A percentile compares a stretch with the other conserved stretches of the same genome.
Evolutionary conservation across 441 rosid species (phyloP).

Genomic region (Cnidoscolus chayamansa): DNA sequence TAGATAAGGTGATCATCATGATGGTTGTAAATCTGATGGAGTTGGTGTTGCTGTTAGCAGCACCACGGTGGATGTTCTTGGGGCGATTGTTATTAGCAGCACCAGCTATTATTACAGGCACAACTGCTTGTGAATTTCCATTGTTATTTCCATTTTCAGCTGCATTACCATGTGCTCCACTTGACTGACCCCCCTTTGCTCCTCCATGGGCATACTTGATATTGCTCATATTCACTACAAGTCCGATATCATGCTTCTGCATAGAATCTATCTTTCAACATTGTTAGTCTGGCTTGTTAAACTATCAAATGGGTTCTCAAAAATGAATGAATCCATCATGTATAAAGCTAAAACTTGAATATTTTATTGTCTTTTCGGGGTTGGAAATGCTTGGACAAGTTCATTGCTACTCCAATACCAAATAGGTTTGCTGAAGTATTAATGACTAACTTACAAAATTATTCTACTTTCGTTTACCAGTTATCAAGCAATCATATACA

Average conservation of each 20-base stretch:
- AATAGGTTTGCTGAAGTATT: too few relatives aligned
- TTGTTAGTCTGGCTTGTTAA: not conserved
- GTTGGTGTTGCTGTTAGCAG: conserved; percentile 20
- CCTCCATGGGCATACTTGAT: conserved; percentile 15
- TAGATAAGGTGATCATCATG: conserved; percentile 5
- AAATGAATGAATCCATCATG: too few relatives aligned
- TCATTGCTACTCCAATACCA: too few relatives aligned
- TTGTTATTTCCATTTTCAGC: conserved; percentile 15
- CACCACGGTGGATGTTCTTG: conserved; percentile 17
- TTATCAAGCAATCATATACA: too few relatives aligned
- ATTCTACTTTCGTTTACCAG: too few relatives aligned
- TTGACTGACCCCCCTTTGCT: not conserved
- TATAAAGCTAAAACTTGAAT: too few relatives aligned
- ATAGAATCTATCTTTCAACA: not conserved
- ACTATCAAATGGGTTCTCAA: not conserved
- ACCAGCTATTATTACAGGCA: conserved; percentile 31
- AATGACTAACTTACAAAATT: too few relatives aligned
- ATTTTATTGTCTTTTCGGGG: too few relatives aligned
- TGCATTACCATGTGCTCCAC: not conserved
- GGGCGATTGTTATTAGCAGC: conserved; percentile 34
- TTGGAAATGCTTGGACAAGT: too few relatives aligned
- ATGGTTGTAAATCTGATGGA: not conserved
- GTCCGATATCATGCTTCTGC: not conserved
- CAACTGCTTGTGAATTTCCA: conserved; percentile 8
- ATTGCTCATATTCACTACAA: not conserved